Base-by-base conservation (phyloP, 495 filamentous ascomycete genomes). In the Penicillium tannophilum region DNA sequence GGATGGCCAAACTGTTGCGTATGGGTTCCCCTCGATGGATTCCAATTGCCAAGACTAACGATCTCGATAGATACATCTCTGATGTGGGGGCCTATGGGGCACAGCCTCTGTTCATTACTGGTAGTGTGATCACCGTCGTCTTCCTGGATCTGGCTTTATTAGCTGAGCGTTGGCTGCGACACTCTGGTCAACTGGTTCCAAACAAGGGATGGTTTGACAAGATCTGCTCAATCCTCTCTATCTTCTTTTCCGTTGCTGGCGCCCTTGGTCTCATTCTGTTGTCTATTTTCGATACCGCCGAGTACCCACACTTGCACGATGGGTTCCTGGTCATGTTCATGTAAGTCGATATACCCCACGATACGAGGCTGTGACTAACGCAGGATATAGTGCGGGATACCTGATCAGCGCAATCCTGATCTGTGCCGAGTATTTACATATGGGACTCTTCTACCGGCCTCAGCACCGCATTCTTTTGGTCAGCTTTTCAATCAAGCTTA, bases 41-140 rank as follows among this genome's bases (percentile, higher is more conserved):
- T 33, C 35, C 52, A 17, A 23, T 12, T 10, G 31, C 60, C 7
- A 46, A 51, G 20, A 36, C 47, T 46, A 51, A 44, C 7, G 1
- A 51, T 41, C 26, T 47, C 20, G 5, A 16, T 24, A 79, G 74
- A 36, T 81, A 76, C 69, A 90, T 92, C 63, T 89, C 86, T n/a
- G 92, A 97, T 72, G 79, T 97, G 28, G 94, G 92, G 59, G 88
- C 88, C 0, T 68, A 78, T 26, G 75, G 77, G 0, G 76, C 97
- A 3, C 91, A 97, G 60, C 94, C 94, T 0, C 78, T 98, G 2
- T 98, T 98, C 78, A 85, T 98, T 57, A 78, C 86, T 11, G 92
- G 92, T 54, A 88, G 86, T 73, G 76, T 81, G 11, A 77, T 97
- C 19, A 93, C 90, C 17, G 90, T 92, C 52, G 77, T 97, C 35